phyloP scores from a whole-genome alignment of 1,139 yeast species.

The Wickerhamomyces sp. region DNA sequence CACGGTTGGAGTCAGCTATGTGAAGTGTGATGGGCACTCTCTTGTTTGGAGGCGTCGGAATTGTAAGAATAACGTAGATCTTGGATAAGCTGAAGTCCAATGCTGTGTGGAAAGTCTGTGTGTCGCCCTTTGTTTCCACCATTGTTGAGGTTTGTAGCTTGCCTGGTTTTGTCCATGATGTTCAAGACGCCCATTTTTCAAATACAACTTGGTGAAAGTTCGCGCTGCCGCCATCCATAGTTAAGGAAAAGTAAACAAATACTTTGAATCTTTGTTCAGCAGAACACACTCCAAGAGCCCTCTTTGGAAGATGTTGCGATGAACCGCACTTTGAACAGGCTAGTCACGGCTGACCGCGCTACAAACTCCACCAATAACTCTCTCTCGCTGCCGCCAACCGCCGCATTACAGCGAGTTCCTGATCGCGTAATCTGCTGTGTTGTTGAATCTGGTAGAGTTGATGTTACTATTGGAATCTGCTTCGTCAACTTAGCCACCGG shows the following conservation, averaged over 20 bases:
- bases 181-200: too few species aligned
- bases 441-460: constrained; percentile 28
- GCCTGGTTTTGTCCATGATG: too few species aligned
- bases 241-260: too few species aligned
- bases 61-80: constrained; percentile 5
- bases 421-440: constrained; percentile 27
- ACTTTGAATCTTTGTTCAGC: too few species aligned
- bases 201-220: too few species aligned
- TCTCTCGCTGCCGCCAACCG: constrained; percentile 14
- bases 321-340: too few species aligned
- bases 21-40: constrained; percentile 9
- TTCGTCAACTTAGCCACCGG: constrained; percentile 32
- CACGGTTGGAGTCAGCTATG: constrained; percentile 6
- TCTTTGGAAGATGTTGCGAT: too few species aligned
- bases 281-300: too few species aligned
- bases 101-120: constrained; percentile 1
- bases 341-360: too few species aligned
- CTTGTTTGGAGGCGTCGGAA: constrained; percentile 3
- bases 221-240: too few species aligned
- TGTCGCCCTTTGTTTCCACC: too few species aligned
- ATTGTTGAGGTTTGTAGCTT: too few species aligned
- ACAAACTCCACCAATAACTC: constrained; percentile 8
- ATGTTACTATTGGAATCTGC: constrained; percentile 32
- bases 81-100: constrained; percentile 1
- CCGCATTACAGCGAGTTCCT: constrained; percentile 17